phyloP scores from a whole-genome alignment of 2,329 filamentous ascomycete genomes.

The Xylaria sp. region DNA sequence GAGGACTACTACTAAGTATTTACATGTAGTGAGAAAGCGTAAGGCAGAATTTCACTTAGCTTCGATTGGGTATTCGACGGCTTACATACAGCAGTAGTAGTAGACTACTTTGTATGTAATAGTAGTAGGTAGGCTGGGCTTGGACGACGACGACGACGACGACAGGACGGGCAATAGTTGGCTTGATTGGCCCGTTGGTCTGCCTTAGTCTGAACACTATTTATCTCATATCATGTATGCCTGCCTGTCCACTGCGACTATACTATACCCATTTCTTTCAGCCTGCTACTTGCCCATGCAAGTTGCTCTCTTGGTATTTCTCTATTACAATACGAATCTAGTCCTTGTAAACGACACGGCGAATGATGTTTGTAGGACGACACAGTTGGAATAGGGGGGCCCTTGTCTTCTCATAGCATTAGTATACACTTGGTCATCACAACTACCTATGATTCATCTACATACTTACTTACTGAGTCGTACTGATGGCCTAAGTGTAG shows the following conservation, averaged over 20 bases:
- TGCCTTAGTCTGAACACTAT: constrained; percentile 8
- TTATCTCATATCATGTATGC: not conserved
- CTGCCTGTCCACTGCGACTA: not conserved
- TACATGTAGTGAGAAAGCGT: not conserved
- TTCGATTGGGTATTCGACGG: not conserved
- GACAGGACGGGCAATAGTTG: not conserved
- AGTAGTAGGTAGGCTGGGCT: too few species aligned
- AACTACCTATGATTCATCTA: not conserved
- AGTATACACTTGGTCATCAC: not conserved
- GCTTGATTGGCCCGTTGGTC: not conserved
- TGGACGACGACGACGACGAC: too few species aligned
- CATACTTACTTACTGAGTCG: not conserved
- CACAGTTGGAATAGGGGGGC: not conserved
- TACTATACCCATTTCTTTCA: constrained; percentile 11
- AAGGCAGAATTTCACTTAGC: not conserved
- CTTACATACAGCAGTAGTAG: not conserved
- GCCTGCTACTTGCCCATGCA: not conserved
- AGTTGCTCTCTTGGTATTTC: constrained; percentile 3
- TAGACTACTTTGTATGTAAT: too few species aligned
- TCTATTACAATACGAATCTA: constrained; percentile 10
- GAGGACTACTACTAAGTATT: too few species aligned
- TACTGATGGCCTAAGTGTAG: not conserved
- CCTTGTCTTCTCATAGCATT: not conserved
- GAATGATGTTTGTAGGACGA: constrained; percentile 17
- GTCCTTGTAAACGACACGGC: not conserved